A percentile compares a stretch with the other conserved stretches of the same genome.
phyloP scores from a whole-genome alignment of 768 basidiomycete species.

The Cystobasidium tubakii region DNA sequence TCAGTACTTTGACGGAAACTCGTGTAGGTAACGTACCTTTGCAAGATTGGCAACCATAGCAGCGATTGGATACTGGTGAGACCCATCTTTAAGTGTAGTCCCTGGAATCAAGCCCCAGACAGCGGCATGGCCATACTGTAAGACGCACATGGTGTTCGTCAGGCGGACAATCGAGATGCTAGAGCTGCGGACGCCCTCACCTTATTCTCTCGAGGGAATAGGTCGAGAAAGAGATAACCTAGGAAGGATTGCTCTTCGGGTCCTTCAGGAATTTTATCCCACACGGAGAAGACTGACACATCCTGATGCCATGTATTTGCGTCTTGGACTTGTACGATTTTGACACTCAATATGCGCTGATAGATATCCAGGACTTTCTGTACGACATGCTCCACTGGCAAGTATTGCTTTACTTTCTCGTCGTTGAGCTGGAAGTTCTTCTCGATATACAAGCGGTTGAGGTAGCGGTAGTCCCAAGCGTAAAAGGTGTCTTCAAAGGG shows the following conservation, averaged over 20 bases:
- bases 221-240: slow-evolving; percentile 80
- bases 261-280: slow-evolving; percentile 54
- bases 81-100: slow-evolving; percentile 56
- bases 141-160: neutral
- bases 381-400: slow-evolving; percentile 77
- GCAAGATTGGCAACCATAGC: slow-evolving; percentile 90
- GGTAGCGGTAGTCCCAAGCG: slow-evolving; percentile 78
- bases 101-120: slow-evolving; percentile 69
- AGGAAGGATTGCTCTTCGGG: slow-evolving; percentile 69
- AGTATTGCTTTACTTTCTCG: slow-evolving; percentile 75
- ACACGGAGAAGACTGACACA: slow-evolving; percentile 75
- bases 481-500: slow-evolving; percentile 67
- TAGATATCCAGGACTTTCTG: slow-evolving; percentile 77
- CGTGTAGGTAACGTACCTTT: slow-evolving; percentile 48
- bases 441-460: slow-evolving; percentile 59
- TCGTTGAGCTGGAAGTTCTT: slow-evolving; percentile 63
- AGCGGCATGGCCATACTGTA: slow-evolving; percentile 79
- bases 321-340: slow-evolving; percentile 52
- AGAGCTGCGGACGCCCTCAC: neutral
- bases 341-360: slow-evolving; percentile 70
- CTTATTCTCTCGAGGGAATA: slow-evolving; percentile 48
- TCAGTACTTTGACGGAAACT: too few species aligned
- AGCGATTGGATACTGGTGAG: slow-evolving; percentile 64
- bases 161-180: neutral
- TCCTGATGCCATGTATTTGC: slow-evolving; percentile 77